These are phyloP conservation scores for Angomonas deanei DNA, from an alignment of 208 protist genomes.

Conservation along the genomic window DNA sequence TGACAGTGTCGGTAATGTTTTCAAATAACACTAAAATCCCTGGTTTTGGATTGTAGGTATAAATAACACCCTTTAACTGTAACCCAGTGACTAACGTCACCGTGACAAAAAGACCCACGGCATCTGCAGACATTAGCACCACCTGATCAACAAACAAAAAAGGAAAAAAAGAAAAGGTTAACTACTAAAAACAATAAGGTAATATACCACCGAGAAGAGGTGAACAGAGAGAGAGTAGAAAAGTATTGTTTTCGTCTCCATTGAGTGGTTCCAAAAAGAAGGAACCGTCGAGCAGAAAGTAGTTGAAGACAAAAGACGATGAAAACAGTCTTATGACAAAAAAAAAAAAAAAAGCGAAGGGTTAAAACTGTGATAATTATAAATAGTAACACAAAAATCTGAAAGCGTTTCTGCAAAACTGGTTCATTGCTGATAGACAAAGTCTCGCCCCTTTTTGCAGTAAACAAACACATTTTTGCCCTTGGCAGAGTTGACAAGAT, in stretches of 20 bases:
- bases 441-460: constrained; percentile 55
- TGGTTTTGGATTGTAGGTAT: constrained; percentile 75
- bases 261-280: no score
- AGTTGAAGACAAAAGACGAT: constrained; percentile 11
- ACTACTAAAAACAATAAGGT: constrained; percentile 3
- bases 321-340: constrained; percentile 5
- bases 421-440: constrained; percentile 51
- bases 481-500: constrained; percentile 78
- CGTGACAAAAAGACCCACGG: constrained; percentile 57
- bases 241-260: no score
- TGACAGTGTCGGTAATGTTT: constrained; percentile 32
- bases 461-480: constrained; percentile 82
- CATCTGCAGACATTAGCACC: constrained; percentile 32
- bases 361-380: constrained; percentile 15
- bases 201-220: constrained; percentile 1
- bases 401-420: no score
- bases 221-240: constrained; percentile 1
- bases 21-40: constrained; percentile 67
- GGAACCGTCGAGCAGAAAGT: no score
- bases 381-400: no score
- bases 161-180: constrained; percentile 5
- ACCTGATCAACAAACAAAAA: background rate
- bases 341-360: background rate
- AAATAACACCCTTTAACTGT: constrained; percentile 65
- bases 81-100: constrained; percentile 59